A percentile compares a stretch with the other conserved stretches of the same genome.
These are phyloP conservation scores for Rhododendron ovatum DNA, from an alignment of 148 eudicot genomes.

Conservation along the genomic window DNA sequence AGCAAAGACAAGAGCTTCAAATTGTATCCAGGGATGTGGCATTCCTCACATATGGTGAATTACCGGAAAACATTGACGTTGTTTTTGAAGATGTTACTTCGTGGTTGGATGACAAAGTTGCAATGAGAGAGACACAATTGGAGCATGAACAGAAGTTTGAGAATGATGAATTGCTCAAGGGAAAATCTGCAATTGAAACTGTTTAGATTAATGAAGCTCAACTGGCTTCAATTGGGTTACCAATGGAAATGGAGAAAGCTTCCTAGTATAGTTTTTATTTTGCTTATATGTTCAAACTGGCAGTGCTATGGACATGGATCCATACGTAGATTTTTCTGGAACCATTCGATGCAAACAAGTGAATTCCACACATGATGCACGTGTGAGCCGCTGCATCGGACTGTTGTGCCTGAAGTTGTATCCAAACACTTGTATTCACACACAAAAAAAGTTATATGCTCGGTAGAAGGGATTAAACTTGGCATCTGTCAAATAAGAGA, in stretches of 20 bases:
- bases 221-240: neutral
- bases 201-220: neutral
- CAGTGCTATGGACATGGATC: neutral
- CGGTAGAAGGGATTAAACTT: neutral
- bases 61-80: conserved; percentile 46
- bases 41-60: conserved; percentile 73
- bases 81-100: conserved; percentile 59
- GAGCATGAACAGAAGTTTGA: conserved; percentile 45
- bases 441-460: neutral
- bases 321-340: neutral
- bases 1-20: conserved; percentile 70
- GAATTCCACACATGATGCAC: neutral
- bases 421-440: neutral
- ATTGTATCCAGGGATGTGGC: conserved; percentile 84
- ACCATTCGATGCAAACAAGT: neutral
- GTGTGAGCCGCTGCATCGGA: neutral
- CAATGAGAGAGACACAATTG: conserved; percentile 10
- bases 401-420: neutral
- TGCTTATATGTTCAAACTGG: neutral
- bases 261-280: neutral
- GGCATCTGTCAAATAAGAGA: neutral
- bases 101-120: conserved; percentile 54
- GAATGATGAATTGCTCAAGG: conserved; percentile 25
- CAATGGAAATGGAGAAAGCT: neutral
- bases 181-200: neutral